Evolutionary conservation across 2,329 filamentous ascomycete genomes (phyloP).

Genomic region (Aspergillus japonicus): DNA sequence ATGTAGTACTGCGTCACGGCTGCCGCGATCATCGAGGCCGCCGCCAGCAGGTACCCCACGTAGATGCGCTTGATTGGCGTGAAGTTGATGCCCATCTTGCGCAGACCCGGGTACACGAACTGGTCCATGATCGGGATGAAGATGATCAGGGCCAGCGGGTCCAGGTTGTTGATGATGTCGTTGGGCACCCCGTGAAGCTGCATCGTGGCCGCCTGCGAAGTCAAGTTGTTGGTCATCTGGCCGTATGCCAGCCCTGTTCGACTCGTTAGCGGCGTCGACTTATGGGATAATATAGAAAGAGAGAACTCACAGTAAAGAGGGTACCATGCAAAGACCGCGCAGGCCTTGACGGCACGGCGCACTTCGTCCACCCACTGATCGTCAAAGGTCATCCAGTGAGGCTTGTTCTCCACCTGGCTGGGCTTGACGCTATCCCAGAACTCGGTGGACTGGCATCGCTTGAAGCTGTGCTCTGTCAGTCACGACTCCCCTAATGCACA

Average conservation of each 20-base stretch:
- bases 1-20: constrained; percentile 50
- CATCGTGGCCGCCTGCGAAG: constrained; percentile 56
- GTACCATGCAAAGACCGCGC: constrained; percentile 64
- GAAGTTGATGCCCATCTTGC: constrained; percentile 48
- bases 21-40: constrained; percentile 51
- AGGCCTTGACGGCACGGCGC: constrained; percentile 64
- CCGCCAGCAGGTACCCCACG: constrained; percentile 50
- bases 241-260: constrained; percentile 47
- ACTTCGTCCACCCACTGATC: constrained; percentile 80
- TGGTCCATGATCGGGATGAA: constrained; percentile 55
- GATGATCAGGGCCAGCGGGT: constrained; percentile 54
- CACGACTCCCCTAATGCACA: background rate
- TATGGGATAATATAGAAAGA: background rate
- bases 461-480: constrained; percentile 16
- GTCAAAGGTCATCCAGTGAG: constrained; percentile 67
- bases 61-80: constrained; percentile 56
- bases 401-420: constrained; percentile 20
- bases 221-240: constrained; percentile 56
- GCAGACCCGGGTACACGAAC: constrained; percentile 52
- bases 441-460: constrained; percentile 18
- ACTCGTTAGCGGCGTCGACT: constrained; percentile 12
- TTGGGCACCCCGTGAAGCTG: constrained; percentile 53
- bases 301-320: constrained; percentile 44
- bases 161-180: constrained; percentile 55
- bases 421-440: constrained; percentile 27